phyloP scores from a whole-genome alignment of 305 asterid species.

The Solanum aculeatissimum region DNA sequence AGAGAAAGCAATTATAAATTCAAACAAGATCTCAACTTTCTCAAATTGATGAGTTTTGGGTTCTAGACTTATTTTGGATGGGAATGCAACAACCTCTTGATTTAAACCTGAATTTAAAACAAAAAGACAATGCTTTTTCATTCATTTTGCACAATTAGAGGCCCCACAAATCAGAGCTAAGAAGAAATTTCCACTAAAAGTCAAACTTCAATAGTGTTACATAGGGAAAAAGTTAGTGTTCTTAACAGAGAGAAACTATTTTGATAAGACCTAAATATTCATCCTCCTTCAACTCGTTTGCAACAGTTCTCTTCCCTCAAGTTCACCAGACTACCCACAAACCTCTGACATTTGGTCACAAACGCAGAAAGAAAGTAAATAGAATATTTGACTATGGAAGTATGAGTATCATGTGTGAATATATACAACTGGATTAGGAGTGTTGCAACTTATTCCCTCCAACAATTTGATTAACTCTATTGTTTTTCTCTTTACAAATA shows the following conservation, averaged over 20 bases:
- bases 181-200: background rate
- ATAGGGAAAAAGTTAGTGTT: background rate
- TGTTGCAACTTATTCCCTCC: background rate
- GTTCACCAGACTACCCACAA: background rate
- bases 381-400: background rate
- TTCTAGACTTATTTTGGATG: background rate
- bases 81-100: background rate
- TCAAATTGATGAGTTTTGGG: background rate
- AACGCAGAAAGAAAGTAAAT: background rate
- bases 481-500: background rate
- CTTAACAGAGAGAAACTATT: background rate
- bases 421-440: background rate
- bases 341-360: background rate
- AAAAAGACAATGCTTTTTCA: background rate
- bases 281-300: background rate
- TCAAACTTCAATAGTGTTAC: background rate
- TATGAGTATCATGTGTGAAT: background rate
- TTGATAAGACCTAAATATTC: background rate
- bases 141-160: background rate
- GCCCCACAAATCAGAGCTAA: background rate
- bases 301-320: background rate
- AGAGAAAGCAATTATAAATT: background rate
- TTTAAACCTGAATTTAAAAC: background rate
- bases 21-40: background rate
- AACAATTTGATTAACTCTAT: background rate